Conservation (phyloP, 192 early-diverging fungal species). For the Entomortierella chlamydospora region DNA sequence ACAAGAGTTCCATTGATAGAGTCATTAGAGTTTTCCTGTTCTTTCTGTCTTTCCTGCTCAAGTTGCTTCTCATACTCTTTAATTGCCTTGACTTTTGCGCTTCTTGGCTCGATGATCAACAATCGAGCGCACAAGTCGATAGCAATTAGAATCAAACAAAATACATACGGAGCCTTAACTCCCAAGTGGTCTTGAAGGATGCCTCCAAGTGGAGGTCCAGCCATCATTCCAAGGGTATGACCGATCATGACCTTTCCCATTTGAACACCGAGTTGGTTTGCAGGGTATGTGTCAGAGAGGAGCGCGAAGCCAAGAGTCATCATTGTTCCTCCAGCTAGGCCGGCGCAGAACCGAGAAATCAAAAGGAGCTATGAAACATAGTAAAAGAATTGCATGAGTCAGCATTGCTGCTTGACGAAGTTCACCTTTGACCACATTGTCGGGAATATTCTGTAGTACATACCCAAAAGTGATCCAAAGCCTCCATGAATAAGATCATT, state of each 20-base stretch:
- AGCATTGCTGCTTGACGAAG: conserved; percentile 18
- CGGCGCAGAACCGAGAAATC: conserved; percentile 30
- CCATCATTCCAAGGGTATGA: conserved; percentile 57
- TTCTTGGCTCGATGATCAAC: conserved; percentile 55
- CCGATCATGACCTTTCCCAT: conserved; percentile 61
- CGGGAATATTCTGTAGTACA: no score
- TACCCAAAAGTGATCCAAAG: conserved; percentile 50
- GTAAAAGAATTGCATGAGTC: not conserved
- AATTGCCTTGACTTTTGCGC: conserved; percentile 50
- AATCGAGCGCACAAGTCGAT: conserved; percentile 56
- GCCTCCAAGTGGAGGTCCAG: conserved; percentile 59
- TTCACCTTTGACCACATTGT: no score
- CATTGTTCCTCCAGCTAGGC: conserved; percentile 35
- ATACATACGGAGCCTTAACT: conserved; percentile 55
- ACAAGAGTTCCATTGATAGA: not conserved
- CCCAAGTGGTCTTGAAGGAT: conserved; percentile 55
- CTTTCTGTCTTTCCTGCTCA: conserved; percentile 2
- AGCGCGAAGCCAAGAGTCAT: conserved; percentile 52
- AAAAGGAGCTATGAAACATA: conserved; percentile 8
- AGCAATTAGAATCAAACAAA: conserved; percentile 51
- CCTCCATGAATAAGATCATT: conserved; percentile 42
- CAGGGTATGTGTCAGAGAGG: conserved; percentile 56
- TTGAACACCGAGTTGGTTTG: conserved; percentile 51
- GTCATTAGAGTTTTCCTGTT: not conserved
- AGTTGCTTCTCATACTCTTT: conserved; percentile 15